Base-by-base conservation (phyloP, 331 rosid species). In the Rosa hybrid region DNA sequence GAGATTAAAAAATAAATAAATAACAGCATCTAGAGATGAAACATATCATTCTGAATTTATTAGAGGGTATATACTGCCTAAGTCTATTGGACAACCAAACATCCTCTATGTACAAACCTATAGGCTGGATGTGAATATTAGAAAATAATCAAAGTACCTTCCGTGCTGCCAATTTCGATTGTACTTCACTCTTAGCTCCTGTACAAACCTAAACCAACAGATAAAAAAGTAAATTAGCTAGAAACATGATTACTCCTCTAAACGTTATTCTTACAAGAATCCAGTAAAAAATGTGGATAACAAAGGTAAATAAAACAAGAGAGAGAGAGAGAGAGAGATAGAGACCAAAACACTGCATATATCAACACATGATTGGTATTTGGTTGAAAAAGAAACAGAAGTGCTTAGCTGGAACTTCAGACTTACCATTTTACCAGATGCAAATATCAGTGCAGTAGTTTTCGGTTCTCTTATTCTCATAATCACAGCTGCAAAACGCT, bases 401-500 rank as follows among this genome's bases (percentile, higher is more conserved):
- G 21, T 42, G 54, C 16, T 38, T 6, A 39, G 69, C 57, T 75
- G 68, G 11, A 41, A 41, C 27, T 48, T 63, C 72, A 25, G 30
- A 64, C 80, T 85, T 87, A 96, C 97, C 98, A 95, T 95, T 83
- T 95, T 95, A 45, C 97, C 98, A 69, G 98, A 95, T 7, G 98
- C 99, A 88, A 95, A 95, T 77, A 95, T 95, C 84, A 95, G 85
- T 0, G 97, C 98, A 41, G 98, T 95, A 44, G 99, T 95, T 86
- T 95, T 95, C 6, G 99, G 99, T 18, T 93, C 98, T 80, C 99
- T 87, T 77, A 95, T 95, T 90, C 97, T 90, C 99, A 95, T 95
- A 63, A 93, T 95, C 73, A 95, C 99, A 38, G 99, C 99, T 69
- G 97, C 99, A 90, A 95, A 95, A 80, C 99, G 99, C 99, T 95